A percentile compares a stretch with the other conserved stretches of the same genome.
These are phyloP conservation scores for Eragrostis nindensis DNA, from an alignment of 176 grass and related monocot species.

Conservation along the genomic window DNA sequence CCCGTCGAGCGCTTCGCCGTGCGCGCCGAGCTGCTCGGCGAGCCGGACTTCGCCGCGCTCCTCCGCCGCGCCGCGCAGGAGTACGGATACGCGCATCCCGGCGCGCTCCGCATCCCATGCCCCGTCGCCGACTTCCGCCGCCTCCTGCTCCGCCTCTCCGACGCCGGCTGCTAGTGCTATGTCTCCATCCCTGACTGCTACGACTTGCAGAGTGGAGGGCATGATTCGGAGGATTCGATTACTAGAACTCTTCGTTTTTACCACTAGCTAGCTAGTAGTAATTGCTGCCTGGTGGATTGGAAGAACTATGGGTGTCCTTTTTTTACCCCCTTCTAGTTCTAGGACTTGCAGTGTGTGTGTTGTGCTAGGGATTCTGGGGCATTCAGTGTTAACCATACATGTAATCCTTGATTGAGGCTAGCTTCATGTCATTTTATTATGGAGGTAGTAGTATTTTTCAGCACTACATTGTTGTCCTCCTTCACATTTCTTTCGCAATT, in stretches of 20 bases:
- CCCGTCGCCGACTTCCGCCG: conserved; percentile 63
- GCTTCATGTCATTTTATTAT: conserved; percentile 23
- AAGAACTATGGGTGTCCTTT: conserved; percentile 44
- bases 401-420: conserved; percentile 25
- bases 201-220: neutral
- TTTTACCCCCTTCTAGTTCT: conserved; percentile 52
- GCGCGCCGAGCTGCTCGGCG: conserved; percentile 59
- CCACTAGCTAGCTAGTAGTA: conserved; percentile 22
- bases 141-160: conserved; percentile 48
- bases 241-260: neutral
- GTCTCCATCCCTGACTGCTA: no score
- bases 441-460: conserved; percentile 2
- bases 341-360: conserved; percentile 32
- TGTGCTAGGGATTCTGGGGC: neutral
- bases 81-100: conserved; percentile 84
- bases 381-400: conserved; percentile 19
- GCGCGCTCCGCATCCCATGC: conserved; percentile 92
- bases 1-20: conserved; percentile 73
- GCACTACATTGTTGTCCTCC: neutral
- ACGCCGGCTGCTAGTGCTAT: neutral
- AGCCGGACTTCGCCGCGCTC: conserved; percentile 65
- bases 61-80: conserved; percentile 76
- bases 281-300: conserved; percentile 35
- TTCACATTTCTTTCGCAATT: neutral
- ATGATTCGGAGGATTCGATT: conserved; percentile 9